These are phyloP conservation scores for Thraustochytrium sp. DNA, from an alignment of 352 stramenopile genomes.

Conservation along the genomic window DNA sequence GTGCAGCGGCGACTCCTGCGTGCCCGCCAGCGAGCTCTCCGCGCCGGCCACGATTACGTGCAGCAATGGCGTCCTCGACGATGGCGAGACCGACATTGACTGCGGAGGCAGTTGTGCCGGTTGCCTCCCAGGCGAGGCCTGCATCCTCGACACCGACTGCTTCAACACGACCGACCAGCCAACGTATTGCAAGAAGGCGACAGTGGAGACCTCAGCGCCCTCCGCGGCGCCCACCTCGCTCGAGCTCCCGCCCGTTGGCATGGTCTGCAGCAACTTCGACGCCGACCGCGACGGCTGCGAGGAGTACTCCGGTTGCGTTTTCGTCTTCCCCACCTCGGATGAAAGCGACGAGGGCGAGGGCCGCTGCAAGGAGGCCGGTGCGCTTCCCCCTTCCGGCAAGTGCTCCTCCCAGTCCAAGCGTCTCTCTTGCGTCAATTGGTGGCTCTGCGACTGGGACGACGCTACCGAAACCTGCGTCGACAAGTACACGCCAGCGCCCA, in stretches of 20 bases:
- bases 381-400: neutral
- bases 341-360: conserved; percentile 22
- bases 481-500: neutral
- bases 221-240: neutral
- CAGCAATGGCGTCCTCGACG: conserved; percentile 19
- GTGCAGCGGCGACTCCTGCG: neutral
- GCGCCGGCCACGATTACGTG: neutral
- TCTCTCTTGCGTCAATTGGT: neutral
- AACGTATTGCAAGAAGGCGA: conserved; percentile 19
- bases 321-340: too few relatives aligned
- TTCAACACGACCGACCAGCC: conserved; percentile 8
- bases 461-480: neutral
- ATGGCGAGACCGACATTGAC: conserved; percentile 40
- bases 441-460: neutral
- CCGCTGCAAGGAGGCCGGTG: conserved; percentile 14
- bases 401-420: neutral
- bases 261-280: neutral
- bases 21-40: neutral
- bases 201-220: neutral
- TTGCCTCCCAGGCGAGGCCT: conserved; percentile 16
- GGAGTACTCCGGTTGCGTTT: conserved; percentile 15
- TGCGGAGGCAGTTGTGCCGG: neutral
- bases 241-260: neutral
- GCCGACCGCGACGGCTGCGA: neutral
- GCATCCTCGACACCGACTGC: conserved; percentile 6